A percentile compares a stretch with the other conserved stretches of the same genome.
These are phyloP conservation scores for Hyphopichia buzzinii DNA, from an alignment of 1,139 yeast species.

Conservation along the genomic window DNA sequence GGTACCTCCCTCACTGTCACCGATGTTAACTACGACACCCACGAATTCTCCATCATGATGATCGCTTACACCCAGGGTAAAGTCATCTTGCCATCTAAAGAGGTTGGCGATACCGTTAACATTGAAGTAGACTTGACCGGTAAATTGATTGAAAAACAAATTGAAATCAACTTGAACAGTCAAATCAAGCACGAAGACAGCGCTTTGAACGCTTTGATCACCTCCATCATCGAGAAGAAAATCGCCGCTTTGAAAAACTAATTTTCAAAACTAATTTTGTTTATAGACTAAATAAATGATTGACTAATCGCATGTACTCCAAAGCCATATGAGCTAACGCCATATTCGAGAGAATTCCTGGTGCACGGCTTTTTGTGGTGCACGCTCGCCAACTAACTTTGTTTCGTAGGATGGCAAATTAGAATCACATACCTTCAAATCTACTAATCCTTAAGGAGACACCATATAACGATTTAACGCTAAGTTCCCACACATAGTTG, in stretches of 20 bases:
- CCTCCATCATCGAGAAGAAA: slow-evolving; percentile 51
- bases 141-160: slow-evolving; percentile 85
- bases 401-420: too few relatives aligned
- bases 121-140: slow-evolving; percentile 95
- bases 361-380: too few relatives aligned
- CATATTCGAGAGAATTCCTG: too few relatives aligned
- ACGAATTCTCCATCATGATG: slow-evolving; percentile 81
- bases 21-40: slow-evolving; percentile 56
- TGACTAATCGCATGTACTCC: too few relatives aligned
- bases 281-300: neutral
- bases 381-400: too few relatives aligned
- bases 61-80: slow-evolving; percentile 86
- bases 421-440: too few relatives aligned
- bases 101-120: slow-evolving; percentile 66
- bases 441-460: too few relatives aligned
- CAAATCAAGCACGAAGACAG: slow-evolving; percentile 50
- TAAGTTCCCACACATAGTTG: too few relatives aligned
- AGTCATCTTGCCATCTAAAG: slow-evolving; percentile 70
- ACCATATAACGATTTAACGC: too few relatives aligned
- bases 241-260: slow-evolving; percentile 18
- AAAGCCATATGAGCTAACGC: too few relatives aligned
- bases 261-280: too few relatives aligned
- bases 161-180: slow-evolving; percentile 51
- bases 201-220: slow-evolving; percentile 42
- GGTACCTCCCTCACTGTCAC: slow-evolving; percentile 95